Evolutionary conservation across 176 grass and related monocot species (phyloP).

Genomic region (Eremochloa ophiuroides): DNA sequence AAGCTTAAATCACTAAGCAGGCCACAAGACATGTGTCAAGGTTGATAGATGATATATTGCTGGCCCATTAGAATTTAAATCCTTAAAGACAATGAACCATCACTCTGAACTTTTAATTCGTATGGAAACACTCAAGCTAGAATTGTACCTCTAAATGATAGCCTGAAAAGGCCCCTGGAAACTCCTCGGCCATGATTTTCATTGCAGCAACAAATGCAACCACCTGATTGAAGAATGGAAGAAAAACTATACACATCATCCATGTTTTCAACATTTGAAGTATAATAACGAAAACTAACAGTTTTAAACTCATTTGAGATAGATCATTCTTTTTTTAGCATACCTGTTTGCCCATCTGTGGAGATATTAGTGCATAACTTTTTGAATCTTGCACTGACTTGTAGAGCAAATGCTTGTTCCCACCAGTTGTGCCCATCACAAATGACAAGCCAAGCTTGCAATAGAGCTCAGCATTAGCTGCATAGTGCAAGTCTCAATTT

Average conservation of each 20-base stretch:
- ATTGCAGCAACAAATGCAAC: slow-evolving; percentile 82
- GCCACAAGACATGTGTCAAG: neutral
- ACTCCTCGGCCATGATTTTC: slow-evolving; percentile 62
- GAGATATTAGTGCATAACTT: slow-evolving; percentile 83
- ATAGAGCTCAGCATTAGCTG: slow-evolving; percentile 78
- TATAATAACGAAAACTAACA: neutral
- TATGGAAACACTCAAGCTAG: neutral
- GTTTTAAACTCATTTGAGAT: neutral
- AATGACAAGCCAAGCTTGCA: slow-evolving; percentile 90
- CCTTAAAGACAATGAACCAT: neutral
- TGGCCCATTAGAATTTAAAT: slow-evolving; percentile 7
- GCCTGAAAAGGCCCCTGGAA: slow-evolving; percentile 71
- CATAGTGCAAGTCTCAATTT: slow-evolving; percentile 15
- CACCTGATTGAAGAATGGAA: slow-evolving; percentile 46
- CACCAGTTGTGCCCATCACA: slow-evolving; percentile 97
- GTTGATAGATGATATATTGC: neutral
- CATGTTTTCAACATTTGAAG: slow-evolving; percentile 16
- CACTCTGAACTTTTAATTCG: neutral
- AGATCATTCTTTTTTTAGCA: neutral
- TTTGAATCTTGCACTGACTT: slow-evolving; percentile 77
- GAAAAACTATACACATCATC: neutral
- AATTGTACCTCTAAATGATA: slow-evolving; percentile 64
- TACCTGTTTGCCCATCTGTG: slow-evolving; percentile 93
- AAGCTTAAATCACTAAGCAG: neutral
- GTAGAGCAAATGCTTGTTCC: slow-evolving; percentile 56